These are phyloP conservation scores for Gigaspora rosea DNA, from an alignment of 192 early-diverging fungal species.

Conservation along the genomic window DNA sequence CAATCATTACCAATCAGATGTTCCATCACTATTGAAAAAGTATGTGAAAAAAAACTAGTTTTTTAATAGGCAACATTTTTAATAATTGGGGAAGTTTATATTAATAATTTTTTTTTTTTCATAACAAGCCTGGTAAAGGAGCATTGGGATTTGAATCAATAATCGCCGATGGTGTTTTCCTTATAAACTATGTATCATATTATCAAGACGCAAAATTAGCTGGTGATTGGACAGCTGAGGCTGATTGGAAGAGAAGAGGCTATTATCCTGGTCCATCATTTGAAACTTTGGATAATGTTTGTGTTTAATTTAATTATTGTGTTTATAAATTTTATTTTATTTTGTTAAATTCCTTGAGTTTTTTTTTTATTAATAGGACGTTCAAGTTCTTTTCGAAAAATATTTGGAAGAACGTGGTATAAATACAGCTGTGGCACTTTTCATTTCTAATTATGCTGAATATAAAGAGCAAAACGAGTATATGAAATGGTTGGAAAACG, in stretches of 20 bases:
- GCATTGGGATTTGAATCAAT: slow-evolving; percentile 81
- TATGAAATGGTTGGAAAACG: slow-evolving; percentile 78
- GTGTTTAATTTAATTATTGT: not conserved
- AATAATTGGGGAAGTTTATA: not conserved
- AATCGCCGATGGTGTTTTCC: slow-evolving; percentile 81
- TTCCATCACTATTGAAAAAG: slow-evolving; percentile 83
- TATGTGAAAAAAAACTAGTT: slow-evolving; percentile 11
- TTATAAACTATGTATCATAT: slow-evolving; percentile 81
- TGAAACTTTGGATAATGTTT: slow-evolving; percentile 81
- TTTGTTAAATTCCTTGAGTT: too few relatives aligned
- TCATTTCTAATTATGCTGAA: slow-evolving; percentile 88
- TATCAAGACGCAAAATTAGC: slow-evolving; percentile 67
- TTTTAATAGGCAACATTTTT: not conserved
- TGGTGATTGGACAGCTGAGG: slow-evolving; percentile 65
- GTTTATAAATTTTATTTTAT: not conserved
- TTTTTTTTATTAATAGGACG: slow-evolving; percentile 38
- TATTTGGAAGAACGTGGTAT: slow-evolving; percentile 90
- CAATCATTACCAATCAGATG: slow-evolving; percentile 71
- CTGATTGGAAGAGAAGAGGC: slow-evolving; percentile 87
- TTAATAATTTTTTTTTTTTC: not conserved
- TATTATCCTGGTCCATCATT: slow-evolving; percentile 91
- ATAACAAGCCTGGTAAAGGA: slow-evolving; percentile 62
- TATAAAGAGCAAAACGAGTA: slow-evolving; percentile 97
- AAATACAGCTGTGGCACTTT: slow-evolving; percentile 77
- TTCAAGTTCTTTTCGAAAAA: slow-evolving; percentile 69